Base-by-base conservation (phyloP, 495 filamentous ascomycete species). In the Haplographium delicatum region DNA sequence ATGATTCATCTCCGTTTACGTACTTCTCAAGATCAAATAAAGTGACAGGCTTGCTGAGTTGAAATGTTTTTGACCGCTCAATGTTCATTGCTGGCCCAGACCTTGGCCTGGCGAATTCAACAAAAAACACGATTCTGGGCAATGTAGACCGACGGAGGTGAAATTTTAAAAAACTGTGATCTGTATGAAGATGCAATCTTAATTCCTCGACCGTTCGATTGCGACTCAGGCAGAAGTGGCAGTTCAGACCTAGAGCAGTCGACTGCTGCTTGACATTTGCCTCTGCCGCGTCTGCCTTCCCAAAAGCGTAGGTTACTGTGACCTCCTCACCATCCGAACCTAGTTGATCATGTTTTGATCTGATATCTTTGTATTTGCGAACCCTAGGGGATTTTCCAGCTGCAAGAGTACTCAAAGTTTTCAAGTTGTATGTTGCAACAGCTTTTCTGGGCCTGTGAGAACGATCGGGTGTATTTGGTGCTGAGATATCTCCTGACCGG, bases 341-440 rank as follows among this genome's bases (percentile, higher is more conserved):
- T 28, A n/a, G 15, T 19, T 34, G 60, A 9, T 57, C 53, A n/a
- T 51, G 56, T 39, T 66, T 64, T 6, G 63, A 59, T 5, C 51
- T 47, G n/a, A 55, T 44, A 54, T 68, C 64, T 47, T 64, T 61
- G 23, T 59, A 67, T 47, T 73, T 74, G 18, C 64, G 58, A 41
- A 61, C 61, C 51, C 66, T 68, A 8, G 61, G 61, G 33, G 72
- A 68, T 53, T 67, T 74, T 3, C 73, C 73, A 25, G 72, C 62
- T 10, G 69, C 68, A 39, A 62, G 73, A 49, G 68, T 69, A 60
- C 68, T 74, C 25, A 76, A 58, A 16, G 71, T 51, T 53, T 72
- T 76, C 33, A 78, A 53, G 47, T 79, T 78, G 52, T 79, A 79
- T 27, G 73, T 76, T 47, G 74, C 59, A 10, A 62, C 72, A 61